These are phyloP conservation scores for Aspergillus sp. DNA, from an alignment of 2,329 filamentous ascomycete species.

Conservation along the genomic window DNA sequence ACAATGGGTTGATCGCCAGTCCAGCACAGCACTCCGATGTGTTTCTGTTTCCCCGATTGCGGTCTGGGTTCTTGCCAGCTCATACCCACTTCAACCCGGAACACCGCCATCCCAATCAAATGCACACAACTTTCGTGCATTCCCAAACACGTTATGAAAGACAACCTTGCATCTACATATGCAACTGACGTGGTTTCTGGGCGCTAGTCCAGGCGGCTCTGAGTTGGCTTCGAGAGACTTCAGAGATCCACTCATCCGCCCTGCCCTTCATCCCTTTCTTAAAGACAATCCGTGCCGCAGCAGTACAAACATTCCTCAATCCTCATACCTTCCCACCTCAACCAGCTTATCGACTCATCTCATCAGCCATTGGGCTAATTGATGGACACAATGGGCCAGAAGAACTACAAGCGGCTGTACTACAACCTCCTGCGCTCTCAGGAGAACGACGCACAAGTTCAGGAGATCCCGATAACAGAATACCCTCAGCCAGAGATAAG, in stretches of 20 bases:
- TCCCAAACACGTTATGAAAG: neutral
- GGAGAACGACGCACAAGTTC: neutral
- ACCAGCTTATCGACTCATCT: neutral
- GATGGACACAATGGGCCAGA: neutral
- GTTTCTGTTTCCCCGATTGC: neutral
- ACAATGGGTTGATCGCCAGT: neutral
- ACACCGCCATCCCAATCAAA: neutral
- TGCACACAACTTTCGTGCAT: neutral
- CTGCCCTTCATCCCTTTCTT: neutral
- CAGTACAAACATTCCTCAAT: neutral
- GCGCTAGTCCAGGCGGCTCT: neutral
- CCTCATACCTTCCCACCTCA: neutral
- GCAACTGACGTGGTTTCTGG: neutral
- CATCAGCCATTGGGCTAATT: neutral
- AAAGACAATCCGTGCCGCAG: neutral
- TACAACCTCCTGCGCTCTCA: neutral
- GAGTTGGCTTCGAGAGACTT: neutral
- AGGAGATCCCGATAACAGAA: neutral
- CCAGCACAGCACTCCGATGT: neutral
- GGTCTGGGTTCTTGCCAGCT: neutral
- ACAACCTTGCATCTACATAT: neutral
- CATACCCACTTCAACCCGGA: neutral
- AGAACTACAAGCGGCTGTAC: neutral
- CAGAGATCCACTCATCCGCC: neutral
- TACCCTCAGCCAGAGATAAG: neutral